A percentile compares a stretch with the other conserved stretches of the same genome.
phyloP scores from a whole-genome alignment of 495 filamentous ascomycete species.

The Astrothelium macrocarpum region DNA sequence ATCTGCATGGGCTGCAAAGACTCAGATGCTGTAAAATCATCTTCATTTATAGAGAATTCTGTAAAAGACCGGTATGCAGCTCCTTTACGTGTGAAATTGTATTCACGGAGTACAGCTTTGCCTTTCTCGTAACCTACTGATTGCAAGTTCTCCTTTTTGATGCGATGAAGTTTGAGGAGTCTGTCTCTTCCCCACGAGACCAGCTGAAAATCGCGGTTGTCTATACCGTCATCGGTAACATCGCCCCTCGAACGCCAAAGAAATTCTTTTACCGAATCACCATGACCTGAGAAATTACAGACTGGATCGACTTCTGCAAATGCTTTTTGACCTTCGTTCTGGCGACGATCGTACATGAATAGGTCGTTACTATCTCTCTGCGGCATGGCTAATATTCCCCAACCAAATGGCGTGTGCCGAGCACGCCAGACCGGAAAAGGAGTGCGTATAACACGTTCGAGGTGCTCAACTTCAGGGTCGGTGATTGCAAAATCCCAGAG shows the following conservation, averaged over 20 bases:
- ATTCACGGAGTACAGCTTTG: slow-evolving; percentile 49
- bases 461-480: slow-evolving; percentile 21
- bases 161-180: slow-evolving; percentile 67
- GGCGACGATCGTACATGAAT: slow-evolving; percentile 72
- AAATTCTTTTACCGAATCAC: slow-evolving; percentile 84
- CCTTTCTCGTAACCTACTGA: slow-evolving; percentile 72
- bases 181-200: slow-evolving; percentile 89
- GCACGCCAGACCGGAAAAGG: slow-evolving; percentile 88
- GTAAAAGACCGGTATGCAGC: slow-evolving; percentile 75
- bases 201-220: slow-evolving; percentile 84
- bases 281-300: slow-evolving; percentile 70
- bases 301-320: slow-evolving; percentile 47
- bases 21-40: not conserved
- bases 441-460: slow-evolving; percentile 66
- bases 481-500: slow-evolving; percentile 71
- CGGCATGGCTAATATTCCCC: slow-evolving; percentile 82
- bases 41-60: not conserved
- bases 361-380: slow-evolving; percentile 76
- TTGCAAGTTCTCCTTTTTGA: slow-evolving; percentile 53
- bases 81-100: slow-evolving; percentile 69
- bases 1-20: not conserved
- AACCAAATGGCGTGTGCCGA: slow-evolving; percentile 86
- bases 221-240: slow-evolving; percentile 54
- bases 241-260: slow-evolving; percentile 76
- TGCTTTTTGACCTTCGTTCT: slow-evolving; percentile 35